These are phyloP conservation scores for Coniochaeta sp. DNA, from an alignment of 2,329 filamentous ascomycete species.

Conservation along the genomic window DNA sequence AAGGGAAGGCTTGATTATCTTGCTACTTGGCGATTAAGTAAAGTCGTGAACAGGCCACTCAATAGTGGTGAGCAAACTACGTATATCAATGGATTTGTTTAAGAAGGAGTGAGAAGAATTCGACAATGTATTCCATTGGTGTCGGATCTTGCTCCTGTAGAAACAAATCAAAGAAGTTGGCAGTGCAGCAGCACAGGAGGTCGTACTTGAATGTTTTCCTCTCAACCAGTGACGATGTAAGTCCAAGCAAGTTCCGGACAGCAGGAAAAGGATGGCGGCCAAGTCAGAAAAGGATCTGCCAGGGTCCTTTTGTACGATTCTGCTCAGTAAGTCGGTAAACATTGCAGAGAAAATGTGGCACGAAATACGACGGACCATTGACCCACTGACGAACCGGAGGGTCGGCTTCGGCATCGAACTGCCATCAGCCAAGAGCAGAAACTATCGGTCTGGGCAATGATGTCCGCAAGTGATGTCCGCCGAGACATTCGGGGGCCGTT, in stretches of 20 bases:
- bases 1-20: neutral
- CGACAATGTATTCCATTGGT: constrained; percentile 18
- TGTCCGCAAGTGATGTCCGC: neutral
- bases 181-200: too few relatives aligned
- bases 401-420: neutral
- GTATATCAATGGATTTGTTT: constrained; percentile 16
- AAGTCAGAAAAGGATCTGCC: neutral
- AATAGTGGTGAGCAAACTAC: too few relatives aligned
- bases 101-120: constrained; percentile 22
- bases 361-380: neutral
- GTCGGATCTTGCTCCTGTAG: neutral
- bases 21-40: neutral
- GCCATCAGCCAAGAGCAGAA: neutral
- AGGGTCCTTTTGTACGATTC: too few relatives aligned
- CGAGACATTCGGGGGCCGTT: neutral
- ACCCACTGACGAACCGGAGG: neutral
- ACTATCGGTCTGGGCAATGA: neutral
- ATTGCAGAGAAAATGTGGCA: neutral
- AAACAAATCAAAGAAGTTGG: neutral
- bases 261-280: neutral
- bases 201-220: too few relatives aligned
- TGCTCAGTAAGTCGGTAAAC: neutral
- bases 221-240: neutral
- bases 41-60: too few relatives aligned
- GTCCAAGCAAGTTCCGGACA: neutral